Base-by-base conservation (phyloP, 495 filamentous ascomycete species). In the Corynascus novoguineensis region DNA sequence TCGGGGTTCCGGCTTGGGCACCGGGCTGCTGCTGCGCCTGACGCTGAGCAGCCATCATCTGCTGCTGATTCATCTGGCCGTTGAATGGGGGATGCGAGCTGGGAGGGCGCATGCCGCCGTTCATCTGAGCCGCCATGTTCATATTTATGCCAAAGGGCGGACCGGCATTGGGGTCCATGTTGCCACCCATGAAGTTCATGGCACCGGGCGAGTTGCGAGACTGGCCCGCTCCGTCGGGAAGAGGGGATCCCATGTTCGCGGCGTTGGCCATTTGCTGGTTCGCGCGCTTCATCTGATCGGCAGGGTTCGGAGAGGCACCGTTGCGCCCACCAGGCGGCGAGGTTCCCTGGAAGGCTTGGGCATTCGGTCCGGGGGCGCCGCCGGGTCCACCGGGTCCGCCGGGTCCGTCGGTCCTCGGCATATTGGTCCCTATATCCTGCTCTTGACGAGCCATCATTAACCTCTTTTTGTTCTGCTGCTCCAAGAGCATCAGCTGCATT, bases 401-500 rank as follows among this genome's bases (percentile, higher is more conserved):
- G 55, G 81, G 78, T 55, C 82, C 82, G 54, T 84, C 84, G 61
- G 74, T 67, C 25, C 83, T 79, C 24, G 68, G 73, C 24, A 71
- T 71, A 11, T 53, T 64, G 71, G 77, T 74, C 71, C 88, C 84
- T 60, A 74, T 87, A 62, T 97, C 91, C 73, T 97, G 92, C 71
- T 97, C 93, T 72, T 95, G 89, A 41, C 93, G 86, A 56, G 93
- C 93, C 92, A 96, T 95, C 81, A 97, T 86, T 64, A 98, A 75
- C 22, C 93, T 80, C 66, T 92, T 93, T 81, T 97, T 98, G 64
- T 97, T 98, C 71, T 98, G 93, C 74, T 98, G 93, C 71, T 98
- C 93, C 38, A 98, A 84, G 53, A 98, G 71, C 93, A 97, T 97
- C 67, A 98, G 77, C 66, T 98, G 93, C 93, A 97, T 96, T 74